phyloP scores from a whole-genome alignment of 306 rosid species.

The Gillenia trifoliata region DNA sequence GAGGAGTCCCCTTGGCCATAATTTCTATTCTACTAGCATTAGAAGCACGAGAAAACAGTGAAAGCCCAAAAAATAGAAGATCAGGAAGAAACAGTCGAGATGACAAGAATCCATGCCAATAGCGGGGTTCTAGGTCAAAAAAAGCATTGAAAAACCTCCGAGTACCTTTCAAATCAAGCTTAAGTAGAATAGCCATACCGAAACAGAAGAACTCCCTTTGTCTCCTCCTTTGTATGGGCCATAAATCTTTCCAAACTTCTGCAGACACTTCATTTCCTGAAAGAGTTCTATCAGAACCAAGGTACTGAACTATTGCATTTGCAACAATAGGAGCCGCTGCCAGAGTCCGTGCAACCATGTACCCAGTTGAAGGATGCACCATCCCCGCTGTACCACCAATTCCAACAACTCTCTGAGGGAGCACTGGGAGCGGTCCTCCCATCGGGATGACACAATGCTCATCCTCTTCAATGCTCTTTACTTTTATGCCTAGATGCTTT shows the following conservation, averaged over 20 bases:
- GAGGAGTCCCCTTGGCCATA: constrained; percentile 94
- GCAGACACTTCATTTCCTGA: constrained; percentile 56
- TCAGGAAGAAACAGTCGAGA: constrained; percentile 92
- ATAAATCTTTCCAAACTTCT: constrained; percentile 81
- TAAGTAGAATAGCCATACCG: constrained; percentile 90
- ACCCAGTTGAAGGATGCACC: constrained; percentile 99
- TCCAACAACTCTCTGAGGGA: constrained; percentile 92
- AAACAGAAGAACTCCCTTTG: constrained; percentile 99
- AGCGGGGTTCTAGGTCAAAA: constrained; percentile 88
- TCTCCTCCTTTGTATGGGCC: constrained; percentile 91
- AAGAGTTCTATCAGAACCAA: constrained; percentile 54
- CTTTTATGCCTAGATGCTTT: constrained; percentile 79
- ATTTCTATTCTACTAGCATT: constrained; percentile 82
- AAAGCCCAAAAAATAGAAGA: constrained; percentile 66
- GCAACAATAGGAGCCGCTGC: constrained; percentile 96
- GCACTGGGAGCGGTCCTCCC: constrained; percentile 96
- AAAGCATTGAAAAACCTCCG: constrained; percentile 86
- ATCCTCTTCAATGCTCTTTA: constrained; percentile 93
- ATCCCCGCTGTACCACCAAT: constrained; percentile 99
- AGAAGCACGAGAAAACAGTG: constrained; percentile 90
- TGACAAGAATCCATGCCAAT: constrained; percentile 97
- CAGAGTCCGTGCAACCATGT: constrained; percentile 96
- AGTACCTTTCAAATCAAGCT: constrained; percentile 85
- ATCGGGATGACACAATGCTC: constrained; percentile 95
- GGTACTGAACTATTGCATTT: constrained; percentile 63